phyloP scores from a whole-genome alignment of 2,329 filamentous ascomycete species.

The Cladosporium cucumerinum region DNA sequence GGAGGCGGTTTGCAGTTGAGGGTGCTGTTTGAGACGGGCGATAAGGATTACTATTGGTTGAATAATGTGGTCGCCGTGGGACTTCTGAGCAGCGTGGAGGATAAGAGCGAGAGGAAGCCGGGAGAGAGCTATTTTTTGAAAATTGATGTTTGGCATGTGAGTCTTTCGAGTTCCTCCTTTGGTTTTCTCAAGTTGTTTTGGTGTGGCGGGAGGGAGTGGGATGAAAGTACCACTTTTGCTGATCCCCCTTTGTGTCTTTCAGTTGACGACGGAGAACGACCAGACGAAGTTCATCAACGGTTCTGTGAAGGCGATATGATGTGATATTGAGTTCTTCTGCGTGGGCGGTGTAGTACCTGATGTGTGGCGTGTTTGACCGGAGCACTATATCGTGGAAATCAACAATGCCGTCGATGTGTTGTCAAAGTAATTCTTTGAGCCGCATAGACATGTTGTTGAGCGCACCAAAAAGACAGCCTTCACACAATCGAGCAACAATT shows the following conservation, averaged over 20 bases:
- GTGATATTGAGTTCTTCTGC: no score
- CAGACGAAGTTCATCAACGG: slow-evolving; percentile 12
- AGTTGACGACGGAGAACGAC: slow-evolving; percentile 14
- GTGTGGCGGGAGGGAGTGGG: background rate
- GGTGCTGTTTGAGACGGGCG: slow-evolving; percentile 36
- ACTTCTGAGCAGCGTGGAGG: slow-evolving; percentile 18
- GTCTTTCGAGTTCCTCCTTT: slow-evolving; percentile 13
- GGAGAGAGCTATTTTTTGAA: slow-evolving; percentile 21
- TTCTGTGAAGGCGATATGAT: background rate
- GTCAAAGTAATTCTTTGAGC: no score
- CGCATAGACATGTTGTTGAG: no score
- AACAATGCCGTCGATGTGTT: no score
- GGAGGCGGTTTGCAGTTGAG: slow-evolving; percentile 33
- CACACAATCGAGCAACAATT: no score
- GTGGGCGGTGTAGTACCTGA: no score
- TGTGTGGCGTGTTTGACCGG: no score
- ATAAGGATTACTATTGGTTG: slow-evolving; percentile 37
- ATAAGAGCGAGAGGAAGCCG: slow-evolving; percentile 16
- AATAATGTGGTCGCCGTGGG: slow-evolving; percentile 36
- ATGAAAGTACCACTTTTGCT: background rate
- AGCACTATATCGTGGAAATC: no score
- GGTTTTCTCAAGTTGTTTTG: background rate
- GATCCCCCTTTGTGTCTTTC: background rate
- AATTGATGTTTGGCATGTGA: slow-evolving; percentile 31
- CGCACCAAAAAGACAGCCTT: no score